Percentiles rank a stretch among this genome's conserved stretches.
Evolutionary conservation across 2,329 filamentous ascomycete genomes (phyloP).

Genomic region (Penicillium vulpinum): DNA sequence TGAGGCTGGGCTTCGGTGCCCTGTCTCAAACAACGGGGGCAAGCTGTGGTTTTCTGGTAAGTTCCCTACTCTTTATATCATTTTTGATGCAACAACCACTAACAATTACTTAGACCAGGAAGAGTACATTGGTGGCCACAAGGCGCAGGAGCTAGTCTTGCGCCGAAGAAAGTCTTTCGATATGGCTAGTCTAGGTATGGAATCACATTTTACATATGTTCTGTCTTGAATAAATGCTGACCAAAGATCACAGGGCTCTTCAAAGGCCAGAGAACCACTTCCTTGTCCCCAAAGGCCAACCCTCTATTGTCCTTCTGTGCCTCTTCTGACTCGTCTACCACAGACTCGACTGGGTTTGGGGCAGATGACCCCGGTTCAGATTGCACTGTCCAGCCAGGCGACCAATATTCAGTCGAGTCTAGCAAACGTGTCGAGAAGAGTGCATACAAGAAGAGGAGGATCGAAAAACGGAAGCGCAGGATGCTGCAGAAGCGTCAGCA

Average conservation of each 20-base stretch:
- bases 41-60: conserved; percentile 4
- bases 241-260: background rate
- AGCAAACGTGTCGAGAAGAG: background rate
- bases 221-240: background rate
- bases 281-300: background rate
- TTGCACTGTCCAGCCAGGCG: background rate
- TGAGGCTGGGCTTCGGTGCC: background rate
- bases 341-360: background rate
- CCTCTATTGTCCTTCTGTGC: background rate
- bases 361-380: background rate
- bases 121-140: background rate
- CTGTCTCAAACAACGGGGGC: background rate
- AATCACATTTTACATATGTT: background rate
- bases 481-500: background rate
- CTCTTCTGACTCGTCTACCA: background rate
- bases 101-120: background rate
- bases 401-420: conserved; percentile 2
- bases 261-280: background rate
- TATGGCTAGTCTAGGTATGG: background rate
- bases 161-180: background rate
- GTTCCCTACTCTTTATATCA: background rate
- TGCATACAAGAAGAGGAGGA: background rate
- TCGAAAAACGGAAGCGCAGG: background rate
- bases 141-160: background rate
- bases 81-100: background rate